Evolutionary conservation across 495 filamentous ascomycete species (phyloP).

Genomic region (Aspergillus conjunctus): DNA sequence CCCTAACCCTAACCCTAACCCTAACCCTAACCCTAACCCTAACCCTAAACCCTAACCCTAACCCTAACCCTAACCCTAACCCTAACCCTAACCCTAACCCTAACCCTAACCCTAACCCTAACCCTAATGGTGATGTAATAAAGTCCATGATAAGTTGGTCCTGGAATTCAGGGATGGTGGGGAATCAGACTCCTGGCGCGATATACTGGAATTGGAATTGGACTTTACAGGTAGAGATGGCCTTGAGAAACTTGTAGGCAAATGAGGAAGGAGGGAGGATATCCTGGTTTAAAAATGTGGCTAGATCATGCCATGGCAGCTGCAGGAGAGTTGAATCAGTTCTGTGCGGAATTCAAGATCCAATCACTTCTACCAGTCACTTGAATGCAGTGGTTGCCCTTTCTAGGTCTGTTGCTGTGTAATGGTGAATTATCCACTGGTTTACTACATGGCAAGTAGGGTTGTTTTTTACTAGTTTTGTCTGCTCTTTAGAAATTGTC

Average conservation of each 20-base stretch:
- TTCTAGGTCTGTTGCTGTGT: conserved; percentile 16
- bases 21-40: no score
- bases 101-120: no score
- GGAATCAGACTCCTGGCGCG: no score
- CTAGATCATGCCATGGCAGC: conserved; percentile 19
- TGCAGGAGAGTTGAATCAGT: conserved; percentile 3
- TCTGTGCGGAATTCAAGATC: conserved; percentile 11
- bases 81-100: no score
- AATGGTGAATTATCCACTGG: conserved; percentile 17
- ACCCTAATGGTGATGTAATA: no score
- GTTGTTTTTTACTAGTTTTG: conserved; percentile 13
- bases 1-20: no score
- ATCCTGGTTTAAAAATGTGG: conserved; percentile 3
- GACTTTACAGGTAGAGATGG: conserved; percentile 11
- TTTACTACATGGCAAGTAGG: background rate
- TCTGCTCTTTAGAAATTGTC: conserved; percentile 9
- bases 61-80: no score
- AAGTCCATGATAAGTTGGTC: conserved; percentile 10
- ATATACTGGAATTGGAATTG: conserved; percentile 16
- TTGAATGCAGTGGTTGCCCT: conserved; percentile 15
- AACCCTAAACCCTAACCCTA: no score
- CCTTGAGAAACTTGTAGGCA: conserved; percentile 9
- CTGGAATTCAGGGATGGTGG: conserved; percentile 15
- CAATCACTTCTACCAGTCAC: conserved; percentile 12
- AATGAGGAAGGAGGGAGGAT: conserved; percentile 5